Conservation (phyloP, 176 grass and related monocot species). For the Zoysia japonica region DNA sequence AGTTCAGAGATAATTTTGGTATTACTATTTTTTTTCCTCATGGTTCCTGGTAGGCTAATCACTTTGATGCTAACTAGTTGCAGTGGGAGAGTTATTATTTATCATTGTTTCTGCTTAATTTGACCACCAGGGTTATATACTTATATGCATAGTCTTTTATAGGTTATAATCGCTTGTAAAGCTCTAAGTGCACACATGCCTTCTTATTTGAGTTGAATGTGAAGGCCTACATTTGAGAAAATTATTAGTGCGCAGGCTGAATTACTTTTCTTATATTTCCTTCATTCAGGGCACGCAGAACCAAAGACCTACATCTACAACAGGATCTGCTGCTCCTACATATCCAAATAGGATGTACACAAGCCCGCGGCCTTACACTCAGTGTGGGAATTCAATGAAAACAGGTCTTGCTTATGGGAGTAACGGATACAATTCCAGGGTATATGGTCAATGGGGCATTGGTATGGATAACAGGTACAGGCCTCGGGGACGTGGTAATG, state of each 20-base stretch:
- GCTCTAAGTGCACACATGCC: background rate
- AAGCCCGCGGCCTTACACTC: conserved; percentile 58
- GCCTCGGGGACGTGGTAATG: conserved; percentile 57
- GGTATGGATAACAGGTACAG: conserved; percentile 70
- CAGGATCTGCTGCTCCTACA: conserved; percentile 52
- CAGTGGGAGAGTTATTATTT: background rate
- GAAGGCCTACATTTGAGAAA: background rate
- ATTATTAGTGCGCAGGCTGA: conserved; percentile 2
- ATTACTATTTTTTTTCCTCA: background rate
- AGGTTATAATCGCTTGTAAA: background rate
- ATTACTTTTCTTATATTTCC: conserved; percentile 12
- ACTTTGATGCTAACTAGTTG: background rate
- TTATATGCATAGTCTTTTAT: background rate
- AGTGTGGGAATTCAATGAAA: conserved; percentile 66
- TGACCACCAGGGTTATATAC: background rate
- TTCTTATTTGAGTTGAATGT: background rate
- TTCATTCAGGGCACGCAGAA: conserved; percentile 44
- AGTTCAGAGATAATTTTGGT: background rate
- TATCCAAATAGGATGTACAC: conserved; percentile 76
- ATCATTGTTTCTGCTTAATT: background rate
- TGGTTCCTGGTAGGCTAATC: background rate
- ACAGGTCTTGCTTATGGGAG: conserved; percentile 52
- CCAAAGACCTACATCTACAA: conserved; percentile 51
- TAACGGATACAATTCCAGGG: conserved; percentile 70
- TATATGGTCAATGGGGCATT: conserved; percentile 65